Conservation (phyloP, 495 filamentous ascomycete genomes). For the Penicilliopsis zonata region DNA sequence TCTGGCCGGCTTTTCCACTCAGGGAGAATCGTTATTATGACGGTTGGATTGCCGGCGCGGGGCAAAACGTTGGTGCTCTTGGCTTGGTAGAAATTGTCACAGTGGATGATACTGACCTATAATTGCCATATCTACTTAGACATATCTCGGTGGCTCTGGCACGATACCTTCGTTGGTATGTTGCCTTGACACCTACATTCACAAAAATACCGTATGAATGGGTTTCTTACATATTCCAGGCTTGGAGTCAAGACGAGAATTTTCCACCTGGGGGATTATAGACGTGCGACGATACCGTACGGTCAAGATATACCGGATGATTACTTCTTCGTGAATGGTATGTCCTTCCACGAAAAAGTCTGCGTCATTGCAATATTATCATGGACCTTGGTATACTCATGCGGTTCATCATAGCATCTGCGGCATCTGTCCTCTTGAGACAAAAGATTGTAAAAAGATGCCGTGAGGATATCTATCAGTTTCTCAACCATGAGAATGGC, state of each 20-base stretch:
- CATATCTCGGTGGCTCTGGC: constrained; percentile 93
- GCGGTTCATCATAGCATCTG: constrained; percentile 43
- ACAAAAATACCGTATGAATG: no score
- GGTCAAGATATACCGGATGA: constrained; percentile 87
- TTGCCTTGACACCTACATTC: no score
- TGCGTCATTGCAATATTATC: background rate
- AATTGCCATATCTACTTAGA: no score
- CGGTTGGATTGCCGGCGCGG: constrained; percentile 88
- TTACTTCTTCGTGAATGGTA: constrained; percentile 91
- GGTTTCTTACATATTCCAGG: constrained; percentile 48
- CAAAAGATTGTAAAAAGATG: constrained; percentile 98
- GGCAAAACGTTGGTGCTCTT: constrained; percentile 73
- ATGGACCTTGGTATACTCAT: no score
- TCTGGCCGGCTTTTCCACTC: constrained; percentile 95
- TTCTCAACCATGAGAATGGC: constrained; percentile 91
- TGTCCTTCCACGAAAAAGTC: constrained; percentile 5
- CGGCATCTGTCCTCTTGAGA: constrained; percentile 73
- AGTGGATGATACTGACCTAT: background rate
- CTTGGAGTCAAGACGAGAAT: constrained; percentile 95
- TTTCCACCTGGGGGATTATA: constrained; percentile 95
- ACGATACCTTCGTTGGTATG: constrained; percentile 86
- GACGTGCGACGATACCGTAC: constrained; percentile 76
- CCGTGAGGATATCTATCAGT: constrained; percentile 91
- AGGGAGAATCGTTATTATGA: constrained; percentile 91
- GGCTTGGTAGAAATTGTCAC: background rate